Base-by-base conservation (phyloP, 2,329 filamentous ascomycete species). In the Ambrosiella cleistominuta region DNA sequence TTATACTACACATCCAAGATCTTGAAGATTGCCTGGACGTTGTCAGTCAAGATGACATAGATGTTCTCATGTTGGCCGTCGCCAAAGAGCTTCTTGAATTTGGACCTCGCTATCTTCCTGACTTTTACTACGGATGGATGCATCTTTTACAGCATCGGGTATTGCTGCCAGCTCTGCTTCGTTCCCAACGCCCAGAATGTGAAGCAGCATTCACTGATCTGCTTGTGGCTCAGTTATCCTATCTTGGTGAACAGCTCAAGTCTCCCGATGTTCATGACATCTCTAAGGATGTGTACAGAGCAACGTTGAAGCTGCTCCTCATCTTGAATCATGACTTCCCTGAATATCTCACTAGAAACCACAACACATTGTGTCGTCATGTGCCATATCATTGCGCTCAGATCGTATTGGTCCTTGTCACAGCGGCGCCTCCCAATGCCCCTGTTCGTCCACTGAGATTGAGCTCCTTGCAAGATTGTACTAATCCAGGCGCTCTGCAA, bases 311-410 rank as follows among this genome's bases (percentile, higher is more conserved):
- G 66, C 79, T 96, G 61, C 72, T 97, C 57, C 74, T 95, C 39
- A 79, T 95, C 56, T 74, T 98, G 57, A 87, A 95, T 64, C 93
- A 97, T 66, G 93, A 98, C 68, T 97, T 88, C 70, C 86, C 91
- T 0, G 89, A 96, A 59, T 98, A 95, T 69, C 72, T 98, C 47
- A 85, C 87, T 5, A 87, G 90, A 64, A 88, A 95, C 68, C 87
- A 95, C 66, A 81, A 87, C 63, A 80, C 82, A 63, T 80, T 98
- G 56, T 89, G 85, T 71, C 83, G 86, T 64, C 82, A 81, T 65
- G 85, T 97, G 60, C 87, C 90, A 1, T 80, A 82, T 55, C 85
- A 93, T 66, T 93, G 88, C 70, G 83, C 84, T 13, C 93, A 97
- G 69, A 75, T 96, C 56, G 82, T 90, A 63, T 96, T 97, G 66